Base-by-base conservation (phyloP, 148 eudicot species). In the Pouteria glomerata region DNA sequence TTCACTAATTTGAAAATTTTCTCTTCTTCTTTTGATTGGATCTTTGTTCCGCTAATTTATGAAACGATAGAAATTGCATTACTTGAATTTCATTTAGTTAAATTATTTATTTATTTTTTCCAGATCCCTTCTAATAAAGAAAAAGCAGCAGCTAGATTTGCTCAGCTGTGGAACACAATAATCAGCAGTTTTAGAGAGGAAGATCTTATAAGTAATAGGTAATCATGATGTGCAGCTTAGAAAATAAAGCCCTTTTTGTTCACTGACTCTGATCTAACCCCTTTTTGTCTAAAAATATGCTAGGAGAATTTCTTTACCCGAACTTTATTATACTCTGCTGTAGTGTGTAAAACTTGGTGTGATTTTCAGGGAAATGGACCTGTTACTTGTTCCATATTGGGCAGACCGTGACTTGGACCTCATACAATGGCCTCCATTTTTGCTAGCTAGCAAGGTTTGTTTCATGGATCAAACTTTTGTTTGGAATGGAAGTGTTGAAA, bases 341-440 rank as follows among this genome's bases (percentile, higher is more conserved):
- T 44, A 24, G 70, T 19, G 45, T 31, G 63, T 59, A 48, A 37
- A 75, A 26, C 27, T 33, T 68, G 37, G 50, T 58, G n/a, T 68
- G 37, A 30, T 74, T 77, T 70, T 70, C 79, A 96, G 99, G 88
- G 97, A 96, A 83, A 92, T 80, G 97, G 96, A 96, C 79, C 82
- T 96, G 80, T 77, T 96, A 82, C 96, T 96, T 70, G 99, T 96
- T 78, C 99, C 99, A 8, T 96, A 96, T 75, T 96, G 97, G 96
- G 99, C 99, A 73, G 99, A 96, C 74, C 87, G 87, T 65, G 91
- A 88, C 29, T 78, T 96, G 74, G 92, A 87, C 39, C 89, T 96
- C 61, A 90, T 83, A 65, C 99, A 92, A 70, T 96, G 99, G 99
- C 99, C 99, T 76, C 99, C 99, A 2, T 96, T 96, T 75, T 82